Conservation (phyloP, 371 early-diverging fungal genomes). For the Saksenaea vasiformis region DNA sequence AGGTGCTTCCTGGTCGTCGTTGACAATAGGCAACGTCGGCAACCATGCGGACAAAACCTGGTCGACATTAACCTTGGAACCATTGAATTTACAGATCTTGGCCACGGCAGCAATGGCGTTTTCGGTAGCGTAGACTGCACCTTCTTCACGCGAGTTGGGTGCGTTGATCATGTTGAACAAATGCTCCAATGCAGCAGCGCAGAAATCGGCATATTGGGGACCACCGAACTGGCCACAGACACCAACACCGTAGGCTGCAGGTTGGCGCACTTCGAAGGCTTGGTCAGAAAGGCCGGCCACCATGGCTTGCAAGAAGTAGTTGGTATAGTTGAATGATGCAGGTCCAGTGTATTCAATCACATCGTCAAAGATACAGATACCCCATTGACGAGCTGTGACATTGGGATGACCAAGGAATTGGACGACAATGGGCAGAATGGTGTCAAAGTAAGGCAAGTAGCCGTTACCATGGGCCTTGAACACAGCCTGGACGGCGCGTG, state of each 20-base stretch:
- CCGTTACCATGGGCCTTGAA: constrained; percentile 71
- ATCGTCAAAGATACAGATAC: constrained; percentile 88
- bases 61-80: constrained; percentile 60
- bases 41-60: constrained; percentile 78
- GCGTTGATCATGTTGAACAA: constrained; percentile 68
- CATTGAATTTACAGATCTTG: constrained; percentile 79
- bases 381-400: constrained; percentile 83
- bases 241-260: constrained; percentile 92
- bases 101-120: constrained; percentile 88
- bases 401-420: constrained; percentile 67
- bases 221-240: constrained; percentile 87
- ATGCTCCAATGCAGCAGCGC: constrained; percentile 61
- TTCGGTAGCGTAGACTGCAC: constrained; percentile 83
- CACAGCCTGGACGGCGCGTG: constrained; percentile 74
- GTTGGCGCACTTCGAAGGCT: constrained; percentile 82
- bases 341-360: constrained; percentile 88
- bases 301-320: constrained; percentile 71
- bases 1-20: constrained; percentile 88
- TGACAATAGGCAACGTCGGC: constrained; percentile 74
- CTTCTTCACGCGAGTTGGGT: constrained; percentile 69
- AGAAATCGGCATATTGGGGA: constrained; percentile 68
- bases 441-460: constrained; percentile 80
- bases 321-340: constrained; percentile 70
- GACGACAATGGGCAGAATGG: constrained; percentile 67
- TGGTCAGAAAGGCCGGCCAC: constrained; percentile 66